Conservation (phyloP, 352 stramenopile genomes). For the Globisporangium apiculatum region DNA sequence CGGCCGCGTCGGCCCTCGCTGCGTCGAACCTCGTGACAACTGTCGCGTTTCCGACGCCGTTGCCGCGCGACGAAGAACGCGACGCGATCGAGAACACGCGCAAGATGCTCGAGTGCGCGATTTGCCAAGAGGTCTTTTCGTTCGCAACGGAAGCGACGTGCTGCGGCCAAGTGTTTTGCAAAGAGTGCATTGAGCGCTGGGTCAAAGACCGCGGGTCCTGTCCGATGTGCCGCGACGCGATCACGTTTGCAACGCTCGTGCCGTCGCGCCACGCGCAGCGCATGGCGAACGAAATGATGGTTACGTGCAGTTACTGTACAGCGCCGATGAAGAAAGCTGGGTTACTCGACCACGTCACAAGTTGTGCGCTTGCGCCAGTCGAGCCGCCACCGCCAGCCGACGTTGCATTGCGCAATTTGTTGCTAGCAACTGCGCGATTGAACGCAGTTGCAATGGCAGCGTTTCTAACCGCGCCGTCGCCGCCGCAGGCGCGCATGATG, state of each 20-base stretch:
- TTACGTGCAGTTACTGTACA: constrained; percentile 56
- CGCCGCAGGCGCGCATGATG: constrained; percentile 64
- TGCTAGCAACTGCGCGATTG: constrained; percentile 50
- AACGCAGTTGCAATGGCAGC: constrained; percentile 42
- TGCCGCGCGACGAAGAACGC: constrained; percentile 70
- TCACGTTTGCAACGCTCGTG: constrained; percentile 60
- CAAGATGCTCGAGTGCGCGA: constrained; percentile 84
- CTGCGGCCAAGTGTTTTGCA: constrained; percentile 83
- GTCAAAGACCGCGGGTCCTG: constrained; percentile 74
- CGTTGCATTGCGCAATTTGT: constrained; percentile 50
- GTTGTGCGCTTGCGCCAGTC: constrained; percentile 60
- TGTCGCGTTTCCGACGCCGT: constrained; percentile 45
- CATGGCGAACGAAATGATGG: constrained; percentile 85
- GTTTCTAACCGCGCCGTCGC: constrained; percentile 54
- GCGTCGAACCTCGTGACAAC: constrained; percentile 74
- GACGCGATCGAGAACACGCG: constrained; percentile 73
- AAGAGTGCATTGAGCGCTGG: constrained; percentile 78
- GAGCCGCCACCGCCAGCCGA: constrained; percentile 69
- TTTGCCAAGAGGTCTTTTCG: constrained; percentile 80
- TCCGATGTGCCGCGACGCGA: constrained; percentile 74
- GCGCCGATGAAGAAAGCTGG: constrained; percentile 68
- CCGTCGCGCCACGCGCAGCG: constrained; percentile 63
- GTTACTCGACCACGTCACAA: constrained; percentile 51
- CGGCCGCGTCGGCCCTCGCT: constrained; percentile 61
- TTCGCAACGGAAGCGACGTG: constrained; percentile 68